Base-by-base conservation (phyloP, 1,284 basidiomycete genomes). In the Boletus mariae region DNA sequence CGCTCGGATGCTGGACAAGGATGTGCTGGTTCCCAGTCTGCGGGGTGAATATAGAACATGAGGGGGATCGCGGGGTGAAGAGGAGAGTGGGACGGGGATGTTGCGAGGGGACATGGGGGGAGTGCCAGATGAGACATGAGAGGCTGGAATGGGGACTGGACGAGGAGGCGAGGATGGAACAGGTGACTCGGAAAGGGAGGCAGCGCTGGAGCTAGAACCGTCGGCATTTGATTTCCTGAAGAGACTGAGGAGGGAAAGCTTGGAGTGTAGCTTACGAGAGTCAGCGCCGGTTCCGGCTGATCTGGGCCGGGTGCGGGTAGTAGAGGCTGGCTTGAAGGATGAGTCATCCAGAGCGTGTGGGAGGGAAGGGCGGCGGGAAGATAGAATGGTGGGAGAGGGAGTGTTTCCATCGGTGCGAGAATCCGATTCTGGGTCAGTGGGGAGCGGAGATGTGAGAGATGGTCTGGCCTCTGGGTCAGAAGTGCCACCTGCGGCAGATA, bases 231-330 rank as follows among this genome's bases (percentile, higher is more conserved):
- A 55, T 59, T 75, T 76, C 69, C 71, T 76, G 68, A 80, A 79
- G 25, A 80, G 71, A 49, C 70, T 72, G 29, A 79, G 67, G 45
- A 79, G 68, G 25, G 73, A 74, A 11, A 75, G 59, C 57, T 74
- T 74, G 50, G 71, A 68, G 2, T 70, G 65, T 2, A 75, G 61
- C 49, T 69, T 74, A 47, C 74, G 71, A 26, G 71, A 55, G 15
- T 78, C 77, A 15, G 76, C 73, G 37, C 76, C 77, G 11, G 72
- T 77, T 5, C 76, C 78, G 23, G 77, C 78, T 31, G 76, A 79
- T 56, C 74, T 71, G n/a, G 77, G 77, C 49, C 78, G 63, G 41
- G 62, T 63, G 47, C 65, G 68, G 51, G 58, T 50, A 44, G 59
- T n/a, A 26, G 54, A 45, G 43, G 59, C 31, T 10, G 61, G 53